Conservation (phyloP, 1,284 basidiomycete genomes). For the Xerocomus nothofagi region DNA sequence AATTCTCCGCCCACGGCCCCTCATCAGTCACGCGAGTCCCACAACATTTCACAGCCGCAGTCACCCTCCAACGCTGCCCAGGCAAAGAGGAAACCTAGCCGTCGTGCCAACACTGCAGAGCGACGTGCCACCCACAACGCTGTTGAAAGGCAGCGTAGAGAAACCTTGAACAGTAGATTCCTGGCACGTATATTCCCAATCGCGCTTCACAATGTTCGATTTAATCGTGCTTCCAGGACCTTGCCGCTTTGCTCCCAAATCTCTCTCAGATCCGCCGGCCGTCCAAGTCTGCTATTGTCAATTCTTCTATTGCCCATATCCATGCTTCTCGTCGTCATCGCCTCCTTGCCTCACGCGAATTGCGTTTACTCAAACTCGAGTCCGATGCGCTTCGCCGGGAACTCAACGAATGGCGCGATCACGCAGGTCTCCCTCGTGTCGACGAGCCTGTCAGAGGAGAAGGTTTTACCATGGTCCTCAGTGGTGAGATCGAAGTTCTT, state of each 20-base stretch:
- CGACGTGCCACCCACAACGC: constrained; percentile 94
- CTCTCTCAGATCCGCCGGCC: constrained; percentile 88
- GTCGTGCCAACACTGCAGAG: constrained; percentile 90
- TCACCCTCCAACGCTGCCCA: constrained; percentile 32
- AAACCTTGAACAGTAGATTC: constrained; percentile 90
- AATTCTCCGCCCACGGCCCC: constrained; percentile 39
- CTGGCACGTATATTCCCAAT: constrained; percentile 51
- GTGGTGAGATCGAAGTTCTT: constrained; percentile 67
- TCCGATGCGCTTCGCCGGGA: constrained; percentile 80
- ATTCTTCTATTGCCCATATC: constrained; percentile 85
- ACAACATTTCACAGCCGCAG: constrained; percentile 19
- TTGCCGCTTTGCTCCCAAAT: constrained; percentile 86
- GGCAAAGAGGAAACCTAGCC: constrained; percentile 72
- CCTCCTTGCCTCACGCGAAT: constrained; percentile 71
- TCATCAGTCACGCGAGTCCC: constrained; percentile 25
- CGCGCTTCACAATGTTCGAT: constrained; percentile 16
- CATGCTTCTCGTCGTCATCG: constrained; percentile 80
- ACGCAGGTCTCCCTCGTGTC: constrained; percentile 63
- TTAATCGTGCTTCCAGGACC: constrained; percentile 53
- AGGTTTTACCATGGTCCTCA: constrained; percentile 66
- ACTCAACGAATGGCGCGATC: constrained; percentile 85
- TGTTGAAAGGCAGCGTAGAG: constrained; percentile 87
- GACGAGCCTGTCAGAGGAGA: constrained; percentile 70
- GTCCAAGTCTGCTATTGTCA: constrained; percentile 93
- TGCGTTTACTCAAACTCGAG: constrained; percentile 74